These are phyloP conservation scores for Climacium dendroides DNA, from an alignment of 225 moss, liverwort and hornwort genomes.

Conservation along the genomic window DNA sequence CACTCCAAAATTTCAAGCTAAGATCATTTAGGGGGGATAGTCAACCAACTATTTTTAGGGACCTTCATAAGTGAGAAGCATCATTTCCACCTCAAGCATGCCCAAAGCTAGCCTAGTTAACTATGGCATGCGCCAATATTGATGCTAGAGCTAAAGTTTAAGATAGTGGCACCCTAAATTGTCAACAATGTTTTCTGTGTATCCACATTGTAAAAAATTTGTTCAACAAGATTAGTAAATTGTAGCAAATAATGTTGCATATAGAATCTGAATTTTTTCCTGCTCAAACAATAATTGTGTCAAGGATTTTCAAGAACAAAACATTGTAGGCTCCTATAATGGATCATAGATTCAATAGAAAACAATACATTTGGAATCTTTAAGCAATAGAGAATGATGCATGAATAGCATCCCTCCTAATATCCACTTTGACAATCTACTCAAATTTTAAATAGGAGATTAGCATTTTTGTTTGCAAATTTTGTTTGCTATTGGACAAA, in stretches of 20 bases:
- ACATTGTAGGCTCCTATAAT: not conserved
- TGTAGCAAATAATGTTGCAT: not conserved
- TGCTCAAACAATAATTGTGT: too few species aligned
- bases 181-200: not conserved
- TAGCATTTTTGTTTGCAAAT: rapidly evolving
- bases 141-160: not conserved
- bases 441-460: not conserved
- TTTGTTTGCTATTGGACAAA: not conserved
- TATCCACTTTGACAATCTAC: not conserved
- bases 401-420: rapidly evolving
- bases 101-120: not conserved
- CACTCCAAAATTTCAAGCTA: not conserved
- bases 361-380: not conserved
- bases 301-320: too few species aligned
- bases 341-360: not conserved
- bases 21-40: not conserved
- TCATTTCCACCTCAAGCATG: rapidly evolving
- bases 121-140: rapidly evolving
- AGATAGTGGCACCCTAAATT: not conserved
- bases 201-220: rapidly evolving
- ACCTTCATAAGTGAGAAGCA: rapidly evolving
- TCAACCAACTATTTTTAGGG: not conserved
- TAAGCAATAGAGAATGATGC: not conserved
- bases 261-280: not conserved
- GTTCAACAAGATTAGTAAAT: not conserved